Conservation (phyloP, 2,329 filamentous ascomycete species). For the Raffaelea ambrosiae region DNA sequence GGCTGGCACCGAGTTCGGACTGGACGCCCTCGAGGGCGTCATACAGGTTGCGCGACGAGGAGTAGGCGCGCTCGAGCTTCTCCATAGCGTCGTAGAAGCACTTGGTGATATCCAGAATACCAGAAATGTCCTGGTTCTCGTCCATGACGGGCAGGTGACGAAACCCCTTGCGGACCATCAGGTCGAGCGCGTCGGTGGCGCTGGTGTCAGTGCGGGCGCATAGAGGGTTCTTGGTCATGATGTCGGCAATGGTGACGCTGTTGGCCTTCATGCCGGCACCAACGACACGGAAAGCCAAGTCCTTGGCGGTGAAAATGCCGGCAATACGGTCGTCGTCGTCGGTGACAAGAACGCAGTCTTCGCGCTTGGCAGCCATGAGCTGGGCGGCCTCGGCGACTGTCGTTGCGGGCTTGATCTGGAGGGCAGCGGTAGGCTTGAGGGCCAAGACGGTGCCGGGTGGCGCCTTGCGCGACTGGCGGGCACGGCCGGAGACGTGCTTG, state of each 20-base stretch:
- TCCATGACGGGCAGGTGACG: slow-evolving; percentile 98
- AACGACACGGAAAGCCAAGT: slow-evolving; percentile 93
- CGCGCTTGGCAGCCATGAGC: slow-evolving; percentile 96
- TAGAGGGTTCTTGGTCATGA: slow-evolving; percentile 99
- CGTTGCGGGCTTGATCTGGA: slow-evolving; percentile 93
- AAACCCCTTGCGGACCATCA: slow-evolving; percentile 98
- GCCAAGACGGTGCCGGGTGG: slow-evolving; percentile 93
- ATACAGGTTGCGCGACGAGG: slow-evolving; percentile 95
- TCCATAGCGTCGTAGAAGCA: slow-evolving; percentile 99
- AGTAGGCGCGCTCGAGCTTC: slow-evolving; percentile 95
- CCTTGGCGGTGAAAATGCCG: slow-evolving; percentile 98
- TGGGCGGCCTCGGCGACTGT: slow-evolving; percentile 95
- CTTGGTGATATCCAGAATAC: slow-evolving; percentile 97
- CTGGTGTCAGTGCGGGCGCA: slow-evolving; percentile 97
- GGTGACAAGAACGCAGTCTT: slow-evolving; percentile 95
- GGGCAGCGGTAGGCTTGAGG: slow-evolving; percentile 86
- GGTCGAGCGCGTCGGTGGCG: slow-evolving; percentile 90
- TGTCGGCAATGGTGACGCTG: slow-evolving; percentile 89
- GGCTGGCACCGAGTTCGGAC: slow-evolving; percentile 88
- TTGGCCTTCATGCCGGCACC: slow-evolving; percentile 82
- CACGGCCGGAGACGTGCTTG: slow-evolving; percentile 63
- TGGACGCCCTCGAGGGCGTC: slow-evolving; percentile 97
- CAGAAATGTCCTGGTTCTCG: slow-evolving; percentile 98
- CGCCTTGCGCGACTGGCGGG: slow-evolving; percentile 82
- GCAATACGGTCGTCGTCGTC: slow-evolving; percentile 97